These are phyloP conservation scores for Salix koriyanagi DNA, from an alignment of 345 rosid genomes.

Conservation along the genomic window DNA sequence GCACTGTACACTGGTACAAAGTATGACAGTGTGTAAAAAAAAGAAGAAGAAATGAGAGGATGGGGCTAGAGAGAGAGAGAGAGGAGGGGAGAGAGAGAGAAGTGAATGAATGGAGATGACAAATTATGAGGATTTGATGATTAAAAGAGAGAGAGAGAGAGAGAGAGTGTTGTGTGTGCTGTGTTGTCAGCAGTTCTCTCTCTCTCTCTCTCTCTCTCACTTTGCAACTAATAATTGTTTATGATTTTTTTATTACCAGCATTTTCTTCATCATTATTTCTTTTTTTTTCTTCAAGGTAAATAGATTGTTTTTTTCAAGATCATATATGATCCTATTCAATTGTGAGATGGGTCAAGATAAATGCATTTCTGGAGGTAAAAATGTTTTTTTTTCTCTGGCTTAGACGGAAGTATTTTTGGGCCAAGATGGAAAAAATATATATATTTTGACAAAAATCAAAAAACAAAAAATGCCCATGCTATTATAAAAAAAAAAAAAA, in stretches of 20 bases:
- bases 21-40: constrained; percentile 22
- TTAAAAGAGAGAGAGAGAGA: constrained; percentile 40
- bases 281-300: background rate
- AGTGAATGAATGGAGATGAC: constrained; percentile 39
- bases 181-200: constrained; percentile 55
- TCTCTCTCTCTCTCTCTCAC: constrained; percentile 68
- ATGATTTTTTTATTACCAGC: constrained; percentile 31
- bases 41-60: constrained; percentile 14
- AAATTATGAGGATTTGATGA: constrained; percentile 69
- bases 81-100: background rate
- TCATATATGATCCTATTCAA: background rate
- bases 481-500: no score
- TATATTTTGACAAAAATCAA: no score
- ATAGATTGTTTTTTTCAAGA: background rate
- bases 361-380: background rate
- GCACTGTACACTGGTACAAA: constrained; percentile 23
- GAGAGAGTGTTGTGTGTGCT: constrained; percentile 17
- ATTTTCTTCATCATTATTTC: background rate
- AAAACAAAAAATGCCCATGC: no score
- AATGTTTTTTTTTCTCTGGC: no score
- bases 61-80: background rate
- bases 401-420: background rate
- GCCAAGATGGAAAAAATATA: no score
- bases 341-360: background rate
- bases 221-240: constrained; percentile 83